A percentile compares a stretch with the other conserved stretches of the same genome.
These are phyloP conservation scores for Tricharina praecox DNA, from an alignment of 495 filamentous ascomycete genomes.

Conservation along the genomic window DNA sequence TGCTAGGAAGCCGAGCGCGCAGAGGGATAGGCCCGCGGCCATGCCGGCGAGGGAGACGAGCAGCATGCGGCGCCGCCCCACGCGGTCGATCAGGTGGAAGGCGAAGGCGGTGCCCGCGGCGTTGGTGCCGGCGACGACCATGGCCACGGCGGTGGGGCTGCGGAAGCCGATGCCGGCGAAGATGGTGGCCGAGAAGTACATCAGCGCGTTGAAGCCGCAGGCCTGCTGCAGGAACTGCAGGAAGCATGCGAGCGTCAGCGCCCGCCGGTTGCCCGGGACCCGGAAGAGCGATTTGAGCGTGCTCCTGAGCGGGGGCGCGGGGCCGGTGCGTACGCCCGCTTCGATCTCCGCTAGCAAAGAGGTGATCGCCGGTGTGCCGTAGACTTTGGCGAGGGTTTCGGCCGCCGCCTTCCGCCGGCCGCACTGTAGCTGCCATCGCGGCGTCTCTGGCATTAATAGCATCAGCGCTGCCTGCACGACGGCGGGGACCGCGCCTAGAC, in stretches of 20 bases:
- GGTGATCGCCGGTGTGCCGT: conserved; percentile 29
- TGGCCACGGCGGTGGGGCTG: conserved; percentile 62
- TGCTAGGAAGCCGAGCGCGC: conserved; percentile 48
- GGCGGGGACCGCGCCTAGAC: conserved; percentile 64
- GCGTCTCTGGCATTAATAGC: conserved; percentile 61
- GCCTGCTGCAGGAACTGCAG: conserved; percentile 80
- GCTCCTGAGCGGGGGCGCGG: conserved; percentile 3
- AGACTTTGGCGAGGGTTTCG: conserved; percentile 45
- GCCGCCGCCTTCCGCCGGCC: conserved; percentile 43
- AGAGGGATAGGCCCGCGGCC: conserved; percentile 50
- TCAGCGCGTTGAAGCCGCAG: conserved; percentile 81
- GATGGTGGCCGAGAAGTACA: conserved; percentile 91
- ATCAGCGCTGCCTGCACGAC: conserved; percentile 49
- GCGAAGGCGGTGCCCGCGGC: conserved; percentile 64
- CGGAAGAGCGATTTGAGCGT: conserved; percentile 31
- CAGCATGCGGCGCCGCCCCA: conserved; percentile 66
- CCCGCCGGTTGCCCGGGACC: conserved; percentile 52
- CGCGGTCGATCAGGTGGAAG: conserved; percentile 58
- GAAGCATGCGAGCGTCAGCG: conserved; percentile 66
- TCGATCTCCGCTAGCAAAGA: conserved; percentile 49
- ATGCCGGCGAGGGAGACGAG: conserved; percentile 76
- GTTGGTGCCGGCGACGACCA: conserved; percentile 70
- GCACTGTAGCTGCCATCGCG: conserved; percentile 65
- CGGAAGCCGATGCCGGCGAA: conserved; percentile 66
- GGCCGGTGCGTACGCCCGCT: conserved; percentile 32